Evolutionary conservation across 2,329 filamentous ascomycete species (phyloP).

Genomic region (Diaporthe velutina): DNA sequence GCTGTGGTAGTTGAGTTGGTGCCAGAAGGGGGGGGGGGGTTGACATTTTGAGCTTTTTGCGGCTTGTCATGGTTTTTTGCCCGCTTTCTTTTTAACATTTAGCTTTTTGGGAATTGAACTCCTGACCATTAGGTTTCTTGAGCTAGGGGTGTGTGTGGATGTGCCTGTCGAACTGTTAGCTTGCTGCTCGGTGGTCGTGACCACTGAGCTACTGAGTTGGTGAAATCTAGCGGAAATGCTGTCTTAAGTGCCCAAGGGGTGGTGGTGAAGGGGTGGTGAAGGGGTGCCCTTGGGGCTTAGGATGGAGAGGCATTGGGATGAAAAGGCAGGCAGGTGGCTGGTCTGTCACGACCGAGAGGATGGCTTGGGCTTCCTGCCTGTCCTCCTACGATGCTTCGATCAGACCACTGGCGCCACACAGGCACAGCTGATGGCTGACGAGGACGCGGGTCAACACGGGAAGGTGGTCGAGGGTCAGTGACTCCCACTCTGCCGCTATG

Average conservation of each 20-base stretch:
- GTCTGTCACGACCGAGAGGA: not conserved
- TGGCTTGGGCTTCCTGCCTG: not conserved
- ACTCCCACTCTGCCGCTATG: too few relatives aligned
- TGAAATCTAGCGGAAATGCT: not conserved
- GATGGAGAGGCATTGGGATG: not conserved
- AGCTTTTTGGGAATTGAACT: not conserved
- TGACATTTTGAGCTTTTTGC: not conserved
- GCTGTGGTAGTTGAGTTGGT: not conserved
- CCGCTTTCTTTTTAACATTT: slow-evolving; percentile 8
- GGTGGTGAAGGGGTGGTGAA: not conserved
- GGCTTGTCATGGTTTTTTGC: not conserved
- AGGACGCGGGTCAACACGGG: not conserved
- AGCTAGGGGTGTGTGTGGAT: not conserved
- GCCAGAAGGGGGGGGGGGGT: not conserved
- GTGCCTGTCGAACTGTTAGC: not conserved
- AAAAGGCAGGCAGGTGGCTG: not conserved
- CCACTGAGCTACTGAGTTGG: slow-evolving; percentile 13
- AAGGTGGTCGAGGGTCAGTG: not conserved
- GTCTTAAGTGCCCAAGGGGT: too few relatives aligned
- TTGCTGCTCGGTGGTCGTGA: not conserved
- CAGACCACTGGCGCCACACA: not conserved
- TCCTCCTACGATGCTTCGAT: not conserved
- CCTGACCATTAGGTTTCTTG: not conserved
- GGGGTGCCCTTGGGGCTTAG: not conserved
- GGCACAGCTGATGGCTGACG: not conserved